Conservation (phyloP, 257 asterid species). For the Fraxinus anomala region DNA sequence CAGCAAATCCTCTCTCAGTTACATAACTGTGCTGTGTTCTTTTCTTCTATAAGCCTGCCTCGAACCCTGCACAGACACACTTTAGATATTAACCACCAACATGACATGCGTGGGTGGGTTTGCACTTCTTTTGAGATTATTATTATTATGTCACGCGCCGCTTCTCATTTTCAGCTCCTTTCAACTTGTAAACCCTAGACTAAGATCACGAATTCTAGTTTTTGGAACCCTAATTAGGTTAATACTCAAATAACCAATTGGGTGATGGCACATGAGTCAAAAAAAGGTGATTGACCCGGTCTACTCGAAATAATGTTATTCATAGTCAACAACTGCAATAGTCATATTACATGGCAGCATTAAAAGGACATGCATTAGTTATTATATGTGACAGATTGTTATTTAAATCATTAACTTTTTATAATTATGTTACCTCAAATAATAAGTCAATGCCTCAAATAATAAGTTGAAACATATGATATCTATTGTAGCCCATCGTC, state of each 20-base stretch:
- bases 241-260: background rate
- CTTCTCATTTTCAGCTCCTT: background rate
- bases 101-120: background rate
- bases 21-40: background rate
- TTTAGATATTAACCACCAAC: background rate
- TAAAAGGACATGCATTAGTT: too few relatives aligned
- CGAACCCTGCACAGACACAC: conserved; percentile 1
- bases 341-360: too few relatives aligned
- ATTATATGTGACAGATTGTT: too few relatives aligned
- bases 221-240: background rate
- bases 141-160: conserved; percentile 3
- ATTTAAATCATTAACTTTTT: too few relatives aligned
- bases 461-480: too few relatives aligned
- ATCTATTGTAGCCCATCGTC: too few relatives aligned
- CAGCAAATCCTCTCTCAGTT: conserved; percentile 7
- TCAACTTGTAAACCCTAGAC: background rate
- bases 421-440: too few relatives aligned
- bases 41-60: background rate
- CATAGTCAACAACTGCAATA: too few relatives aligned
- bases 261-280: background rate
- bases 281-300: background rate
- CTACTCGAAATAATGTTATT: too few relatives aligned
- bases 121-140: background rate
- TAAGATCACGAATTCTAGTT: background rate
- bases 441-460: too few relatives aligned